Evolutionary conservation across 495 filamentous ascomycete genomes (phyloP), one percentile per base, ranked within the genome.

Genomic region (Annulohypoxylon stygium): DNA sequence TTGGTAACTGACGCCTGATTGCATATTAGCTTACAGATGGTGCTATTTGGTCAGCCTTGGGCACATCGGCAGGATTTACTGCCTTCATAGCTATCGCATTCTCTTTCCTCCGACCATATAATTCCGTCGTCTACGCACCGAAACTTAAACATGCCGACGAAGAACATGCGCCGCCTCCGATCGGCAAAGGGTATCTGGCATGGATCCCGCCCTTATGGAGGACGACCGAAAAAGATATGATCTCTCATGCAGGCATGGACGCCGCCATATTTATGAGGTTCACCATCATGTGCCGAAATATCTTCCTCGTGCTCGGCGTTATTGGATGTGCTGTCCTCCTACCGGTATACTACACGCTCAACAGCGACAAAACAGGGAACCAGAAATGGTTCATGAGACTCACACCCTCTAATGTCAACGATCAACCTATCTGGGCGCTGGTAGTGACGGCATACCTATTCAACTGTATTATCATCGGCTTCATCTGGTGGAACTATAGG

Each of bases 141-240:
- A 97, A 97, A 75, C 86, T 97, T 69, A 97, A 96, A 75, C 91
- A 97, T 85, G 93, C 93, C 71, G 94, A 99, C 78, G 88, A 92
- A 69, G 95, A 93, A 83, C 94, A 97, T 84, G 86, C 92, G 23
- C 96, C 96, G n/a, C 96, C 96, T n/a, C 89, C 89, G 18, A 87
- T 98, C 70, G 93, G 92, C 41, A 97, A 91, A 76, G 93, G 94
- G 16, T 78, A 95, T 37, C 92, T 97, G 75, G 89, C 93, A 45
- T 99, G 96, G 96, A 75, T 95, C 33, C 82, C 82, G 47, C 95
- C 97, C 0, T 84, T 99, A 57, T 84, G 93, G 78, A 86, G 82
- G 48, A 93, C 91, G 25, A 90, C 90, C 45, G 96, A 99, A 80
- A 75, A 88, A 65, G 86, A 93, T 16, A 77, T 98, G 65, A 86